phyloP scores from a whole-genome alignment of 257 asterid species.

The Scutellaria galericulata region DNA sequence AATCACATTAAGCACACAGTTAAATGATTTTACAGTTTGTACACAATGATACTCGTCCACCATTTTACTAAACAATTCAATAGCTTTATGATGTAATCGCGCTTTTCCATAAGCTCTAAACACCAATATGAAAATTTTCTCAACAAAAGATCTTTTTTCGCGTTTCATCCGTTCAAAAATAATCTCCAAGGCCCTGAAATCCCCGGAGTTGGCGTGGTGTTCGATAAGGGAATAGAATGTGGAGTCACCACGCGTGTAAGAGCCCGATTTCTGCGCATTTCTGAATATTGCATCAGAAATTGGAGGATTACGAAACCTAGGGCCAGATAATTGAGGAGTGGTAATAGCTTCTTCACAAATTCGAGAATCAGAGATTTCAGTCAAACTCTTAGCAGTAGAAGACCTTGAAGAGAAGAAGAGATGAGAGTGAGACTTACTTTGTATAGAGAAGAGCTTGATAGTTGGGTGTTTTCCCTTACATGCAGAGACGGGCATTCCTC shows the following conservation, averaged over 20 bases:
- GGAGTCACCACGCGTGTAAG: slow-evolving; percentile 81
- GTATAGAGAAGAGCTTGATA: slow-evolving; percentile 43
- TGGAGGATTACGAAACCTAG: slow-evolving; percentile 42
- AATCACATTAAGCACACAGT: slow-evolving; percentile 81
- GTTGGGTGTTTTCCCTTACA: slow-evolving; percentile 41
- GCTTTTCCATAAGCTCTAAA: slow-evolving; percentile 86
- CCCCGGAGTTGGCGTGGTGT: slow-evolving; percentile 62
- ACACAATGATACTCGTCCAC: slow-evolving; percentile 73
- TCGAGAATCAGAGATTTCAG: slow-evolving; percentile 25
- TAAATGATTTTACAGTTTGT: slow-evolving; percentile 79
- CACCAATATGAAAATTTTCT: slow-evolving; percentile 67
- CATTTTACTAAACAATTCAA: slow-evolving; percentile 70
- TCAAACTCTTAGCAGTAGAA: slow-evolving; percentile 14
- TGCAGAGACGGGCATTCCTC: slow-evolving; percentile 54
- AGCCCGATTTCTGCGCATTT: slow-evolving; percentile 55
- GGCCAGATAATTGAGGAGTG: slow-evolving; percentile 12
- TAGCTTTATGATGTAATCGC: slow-evolving; percentile 61
- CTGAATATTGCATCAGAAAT: slow-evolving; percentile 61
- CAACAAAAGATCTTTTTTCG: slow-evolving; percentile 67
- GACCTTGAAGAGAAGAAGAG: slow-evolving; percentile 45
- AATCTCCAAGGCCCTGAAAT: slow-evolving; percentile 71
- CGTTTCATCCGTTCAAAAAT: slow-evolving; percentile 69
- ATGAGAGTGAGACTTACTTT: slow-evolving; percentile 44
- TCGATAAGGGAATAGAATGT: slow-evolving; percentile 80
- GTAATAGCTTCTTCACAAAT: slow-evolving; percentile 6